A percentile compares a stretch with the other conserved stretches of the same genome.
phyloP scores from a whole-genome alignment of 1,284 basidiomycete species.

The Austroboletus rostrupii region DNA sequence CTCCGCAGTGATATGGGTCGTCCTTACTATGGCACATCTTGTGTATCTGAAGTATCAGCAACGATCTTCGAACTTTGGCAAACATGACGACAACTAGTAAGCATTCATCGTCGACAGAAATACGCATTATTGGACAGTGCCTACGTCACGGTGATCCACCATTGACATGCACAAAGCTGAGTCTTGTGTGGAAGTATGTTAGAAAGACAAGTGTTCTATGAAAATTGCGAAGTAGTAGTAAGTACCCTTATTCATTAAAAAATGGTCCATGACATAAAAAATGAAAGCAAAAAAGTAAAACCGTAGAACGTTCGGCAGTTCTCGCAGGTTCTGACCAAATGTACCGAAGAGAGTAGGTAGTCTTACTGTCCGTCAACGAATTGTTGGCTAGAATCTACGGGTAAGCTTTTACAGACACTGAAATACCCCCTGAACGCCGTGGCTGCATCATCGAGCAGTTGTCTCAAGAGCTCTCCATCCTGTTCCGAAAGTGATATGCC shows the following conservation, averaged over 20 bases:
- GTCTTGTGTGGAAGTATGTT: too few species aligned
- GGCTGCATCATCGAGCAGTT: conserved; percentile 1
- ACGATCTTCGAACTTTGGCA: too few species aligned
- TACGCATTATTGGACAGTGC: too few species aligned
- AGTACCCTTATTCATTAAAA: neutral
- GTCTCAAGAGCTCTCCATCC: neutral
- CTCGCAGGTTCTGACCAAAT: neutral
- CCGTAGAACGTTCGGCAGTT: neutral
- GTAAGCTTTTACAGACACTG: neutral
- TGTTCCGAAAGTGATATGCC: neutral
- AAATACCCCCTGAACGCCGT: neutral
- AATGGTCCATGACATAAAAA: neutral
- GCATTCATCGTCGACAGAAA: too few species aligned
- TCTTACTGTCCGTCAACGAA: neutral
- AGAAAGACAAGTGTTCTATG: too few species aligned
- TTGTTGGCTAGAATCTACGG: neutral
- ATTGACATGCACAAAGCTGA: too few species aligned
- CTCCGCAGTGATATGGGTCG: too few species aligned
- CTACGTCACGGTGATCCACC: too few species aligned
- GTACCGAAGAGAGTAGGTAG: neutral
- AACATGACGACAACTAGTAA: too few species aligned
- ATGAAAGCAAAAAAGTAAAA: neutral
- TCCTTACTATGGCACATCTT: too few species aligned
- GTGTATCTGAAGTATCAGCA: too few species aligned
- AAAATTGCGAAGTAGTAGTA: too few species aligned